Conservation (phyloP, 169 alveolate species). For the Plasmodium sp. region DNA sequence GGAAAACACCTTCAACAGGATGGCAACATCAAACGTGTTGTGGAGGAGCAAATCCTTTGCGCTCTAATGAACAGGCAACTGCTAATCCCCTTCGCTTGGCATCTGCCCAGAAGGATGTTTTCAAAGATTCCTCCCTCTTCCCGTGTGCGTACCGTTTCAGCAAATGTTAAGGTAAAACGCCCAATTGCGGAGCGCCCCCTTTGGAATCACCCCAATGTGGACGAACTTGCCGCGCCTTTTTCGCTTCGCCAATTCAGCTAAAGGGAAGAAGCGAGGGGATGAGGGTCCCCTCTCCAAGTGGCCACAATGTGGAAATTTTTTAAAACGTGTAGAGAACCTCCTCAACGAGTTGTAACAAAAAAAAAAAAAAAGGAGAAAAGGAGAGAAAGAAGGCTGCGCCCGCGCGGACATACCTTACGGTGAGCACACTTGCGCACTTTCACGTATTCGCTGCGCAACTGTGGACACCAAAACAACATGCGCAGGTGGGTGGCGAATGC, state of each 20-base stretch:
- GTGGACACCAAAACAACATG: not conserved
- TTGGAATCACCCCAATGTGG: not conserved
- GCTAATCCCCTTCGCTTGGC: not conserved
- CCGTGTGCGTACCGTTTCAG: not conserved
- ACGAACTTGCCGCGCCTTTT: not conserved
- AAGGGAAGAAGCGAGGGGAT: not conserved
- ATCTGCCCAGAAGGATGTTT: not conserved
- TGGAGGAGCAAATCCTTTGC: not conserved
- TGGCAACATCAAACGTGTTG: not conserved
- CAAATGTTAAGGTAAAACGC: not conserved
- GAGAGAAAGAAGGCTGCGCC: not conserved
- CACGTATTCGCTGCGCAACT: not conserved
- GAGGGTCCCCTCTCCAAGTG: not conserved
- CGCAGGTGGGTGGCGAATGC: not conserved
- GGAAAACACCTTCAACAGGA: not conserved
- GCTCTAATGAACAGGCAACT: not conserved
- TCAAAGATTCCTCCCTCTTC: not conserved
- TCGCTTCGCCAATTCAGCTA: not conserved
- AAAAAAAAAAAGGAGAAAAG: not conserved
- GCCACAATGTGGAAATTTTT: not conserved
- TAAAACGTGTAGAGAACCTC: not conserved
- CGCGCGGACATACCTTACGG: not conserved
- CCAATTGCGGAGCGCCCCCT: not conserved
- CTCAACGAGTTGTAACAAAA: not conserved
- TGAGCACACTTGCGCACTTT: not conserved